phyloP scores from a whole-genome alignment of 345 rosid species.

The Odontarrhena argentea region DNA sequence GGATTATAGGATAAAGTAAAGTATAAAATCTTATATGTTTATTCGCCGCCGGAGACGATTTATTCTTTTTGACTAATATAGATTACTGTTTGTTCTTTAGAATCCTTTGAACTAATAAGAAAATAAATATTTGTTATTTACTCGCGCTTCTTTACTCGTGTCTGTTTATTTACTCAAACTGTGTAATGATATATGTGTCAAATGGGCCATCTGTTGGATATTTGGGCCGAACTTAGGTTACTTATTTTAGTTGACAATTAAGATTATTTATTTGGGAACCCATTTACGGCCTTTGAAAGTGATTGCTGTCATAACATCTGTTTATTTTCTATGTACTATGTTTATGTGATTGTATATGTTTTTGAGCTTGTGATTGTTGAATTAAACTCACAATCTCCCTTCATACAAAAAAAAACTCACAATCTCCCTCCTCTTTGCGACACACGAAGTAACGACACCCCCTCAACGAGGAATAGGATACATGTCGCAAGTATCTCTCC shows the following conservation, averaged over 20 bases:
- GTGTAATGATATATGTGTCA: neutral
- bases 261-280: constrained; percentile 13
- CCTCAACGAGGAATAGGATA: too few species aligned
- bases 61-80: constrained; percentile 3
- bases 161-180: neutral
- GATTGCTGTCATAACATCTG: constrained; percentile 3
- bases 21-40: neutral
- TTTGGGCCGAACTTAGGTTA: constrained; percentile 32
- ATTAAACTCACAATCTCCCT: too few species aligned
- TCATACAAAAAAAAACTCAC: too few species aligned
- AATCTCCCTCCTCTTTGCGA: too few species aligned
- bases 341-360: neutral
- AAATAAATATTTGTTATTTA: neutral
- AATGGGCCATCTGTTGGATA: constrained; percentile 25
- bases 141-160: too few species aligned
- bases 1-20: neutral
- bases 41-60: constrained; percentile 26
- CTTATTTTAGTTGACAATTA: constrained; percentile 18
- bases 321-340: too few species aligned
- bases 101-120: neutral
- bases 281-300: constrained; percentile 16
- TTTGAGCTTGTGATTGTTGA: too few species aligned
- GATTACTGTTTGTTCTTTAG: neutral
- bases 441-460: too few species aligned
- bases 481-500: too few species aligned